Percentiles rank a stretch among this genome's conserved stretches.
Conservation (phyloP, 192 early-diverging fungal genomes). For the Backusella westeae region DNA sequence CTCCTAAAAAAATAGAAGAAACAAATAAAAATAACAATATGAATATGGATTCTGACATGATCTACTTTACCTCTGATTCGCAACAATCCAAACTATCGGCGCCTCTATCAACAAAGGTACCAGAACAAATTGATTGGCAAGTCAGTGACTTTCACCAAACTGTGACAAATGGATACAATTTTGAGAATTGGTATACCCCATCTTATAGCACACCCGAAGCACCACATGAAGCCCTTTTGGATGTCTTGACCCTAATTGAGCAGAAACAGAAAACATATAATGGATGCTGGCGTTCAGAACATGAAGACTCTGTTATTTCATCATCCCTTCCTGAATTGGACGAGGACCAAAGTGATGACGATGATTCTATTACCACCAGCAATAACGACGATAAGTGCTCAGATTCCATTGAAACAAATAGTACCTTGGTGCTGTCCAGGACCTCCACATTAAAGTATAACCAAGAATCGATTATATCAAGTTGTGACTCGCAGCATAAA, state of each 20-base stretch:
- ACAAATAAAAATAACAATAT: neutral
- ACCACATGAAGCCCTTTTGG: neutral
- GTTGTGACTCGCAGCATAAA: neutral
- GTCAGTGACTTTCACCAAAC: neutral
- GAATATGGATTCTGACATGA: neutral
- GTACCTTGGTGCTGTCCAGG: neutral
- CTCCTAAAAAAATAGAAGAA: neutral
- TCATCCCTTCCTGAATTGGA: neutral
- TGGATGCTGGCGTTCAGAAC: neutral
- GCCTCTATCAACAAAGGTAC: neutral
- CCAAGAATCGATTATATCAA: neutral
- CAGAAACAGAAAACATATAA: neutral
- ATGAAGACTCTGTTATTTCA: neutral
- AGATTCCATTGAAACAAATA: neutral
- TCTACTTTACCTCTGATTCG: neutral
- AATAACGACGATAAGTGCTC: neutral
- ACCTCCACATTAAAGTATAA: neutral
- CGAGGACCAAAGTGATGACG: neutral
- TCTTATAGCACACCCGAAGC: neutral
- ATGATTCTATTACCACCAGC: neutral
- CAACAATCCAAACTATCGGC: neutral
- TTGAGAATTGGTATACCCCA: neutral
- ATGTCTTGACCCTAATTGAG: neutral
- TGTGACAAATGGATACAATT: neutral
- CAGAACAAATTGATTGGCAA: neutral